phyloP scores from a whole-genome alignment of 2,329 filamentous ascomycete species.

The Lecanicillium sp. region DNA sequence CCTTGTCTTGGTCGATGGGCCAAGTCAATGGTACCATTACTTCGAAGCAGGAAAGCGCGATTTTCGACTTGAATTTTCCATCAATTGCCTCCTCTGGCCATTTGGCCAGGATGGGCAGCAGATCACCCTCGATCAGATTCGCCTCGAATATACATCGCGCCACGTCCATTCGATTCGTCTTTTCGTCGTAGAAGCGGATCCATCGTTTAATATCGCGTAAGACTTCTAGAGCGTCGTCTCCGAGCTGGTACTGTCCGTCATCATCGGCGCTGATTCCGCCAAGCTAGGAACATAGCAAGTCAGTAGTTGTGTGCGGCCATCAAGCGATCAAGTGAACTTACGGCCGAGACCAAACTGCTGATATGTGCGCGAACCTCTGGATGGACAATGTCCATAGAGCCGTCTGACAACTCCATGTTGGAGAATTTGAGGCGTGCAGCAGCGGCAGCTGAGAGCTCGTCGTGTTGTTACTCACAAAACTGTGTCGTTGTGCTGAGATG shows the following conservation, averaged over 20 bases:
- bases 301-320: constrained; percentile 8
- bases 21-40: constrained; percentile 88
- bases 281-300: constrained; percentile 45
- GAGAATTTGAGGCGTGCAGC: constrained; percentile 1
- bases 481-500: background rate
- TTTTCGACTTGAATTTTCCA: constrained; percentile 67
- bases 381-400: constrained; percentile 60
- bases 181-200: constrained; percentile 91
- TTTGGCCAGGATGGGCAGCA: constrained; percentile 78
- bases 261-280: constrained; percentile 76
- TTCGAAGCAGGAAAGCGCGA: constrained; percentile 82
- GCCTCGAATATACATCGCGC: constrained; percentile 86
- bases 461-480: background rate
- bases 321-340: constrained; percentile 37
- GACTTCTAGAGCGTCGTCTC: constrained; percentile 87
- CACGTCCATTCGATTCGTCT: constrained; percentile 88
- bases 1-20: constrained; percentile 74
- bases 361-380: constrained; percentile 90
- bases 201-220: constrained; percentile 91
- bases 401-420: constrained; percentile 48
- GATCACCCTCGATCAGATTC: constrained; percentile 82
- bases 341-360: constrained; percentile 87
- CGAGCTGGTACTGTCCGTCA: constrained; percentile 76
- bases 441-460: background rate
- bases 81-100: constrained; percentile 70